Evolutionary conservation across 73 alveolate species (phyloP).

Genomic region (Paramecium primaurelia): DNA sequence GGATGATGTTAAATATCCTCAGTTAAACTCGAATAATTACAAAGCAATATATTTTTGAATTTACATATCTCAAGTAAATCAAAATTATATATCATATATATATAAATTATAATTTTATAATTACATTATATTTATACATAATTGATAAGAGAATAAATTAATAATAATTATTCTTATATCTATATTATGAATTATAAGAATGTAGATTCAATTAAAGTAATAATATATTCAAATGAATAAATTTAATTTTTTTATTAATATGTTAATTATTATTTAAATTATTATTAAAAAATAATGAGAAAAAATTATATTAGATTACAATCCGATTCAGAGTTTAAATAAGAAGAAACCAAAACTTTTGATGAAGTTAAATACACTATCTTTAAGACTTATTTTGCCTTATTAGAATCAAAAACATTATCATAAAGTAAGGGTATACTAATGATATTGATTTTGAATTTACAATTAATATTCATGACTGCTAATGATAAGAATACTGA

Average conservation of each 20-base stretch:
- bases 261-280: background rate
- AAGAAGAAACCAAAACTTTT: background rate
- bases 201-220: no score
- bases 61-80: background rate
- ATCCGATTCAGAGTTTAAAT: background rate
- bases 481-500: conserved; percentile 1
- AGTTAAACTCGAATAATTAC: conserved; percentile 7
- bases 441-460: background rate
- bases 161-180: no score
- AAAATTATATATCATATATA: background rate
- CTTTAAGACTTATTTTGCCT: background rate
- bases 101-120: background rate
- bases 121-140: no score
- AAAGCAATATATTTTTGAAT: background rate
- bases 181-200: no score
- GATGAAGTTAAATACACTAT: background rate
- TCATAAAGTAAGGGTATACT: background rate
- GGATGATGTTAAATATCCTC: conserved; percentile 7
- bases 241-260: background rate
- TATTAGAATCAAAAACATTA: background rate
- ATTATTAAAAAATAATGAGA: background rate
- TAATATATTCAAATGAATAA: background rate
- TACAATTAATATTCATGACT: conserved; percentile 40
- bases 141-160: no score
- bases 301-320: background rate